Conservation (phyloP, 2,329 filamentous ascomycete species). For the Hortaea sp. region DNA sequence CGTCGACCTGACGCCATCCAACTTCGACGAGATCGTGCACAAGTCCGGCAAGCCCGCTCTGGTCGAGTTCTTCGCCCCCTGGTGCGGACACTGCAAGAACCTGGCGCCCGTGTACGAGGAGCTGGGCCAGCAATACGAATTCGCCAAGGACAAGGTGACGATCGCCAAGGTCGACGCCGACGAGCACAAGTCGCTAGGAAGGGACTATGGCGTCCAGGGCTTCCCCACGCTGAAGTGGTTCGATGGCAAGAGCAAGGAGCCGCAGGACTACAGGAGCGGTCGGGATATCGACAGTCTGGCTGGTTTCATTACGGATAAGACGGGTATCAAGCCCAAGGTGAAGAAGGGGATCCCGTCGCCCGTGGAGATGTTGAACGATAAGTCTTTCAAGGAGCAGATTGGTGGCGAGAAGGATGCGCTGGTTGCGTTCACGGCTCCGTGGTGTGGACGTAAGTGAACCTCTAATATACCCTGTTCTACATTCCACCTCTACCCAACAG, state of each 20-base stretch:
- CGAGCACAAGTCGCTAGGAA: conserved; percentile 71
- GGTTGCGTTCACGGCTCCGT: conserved; percentile 94
- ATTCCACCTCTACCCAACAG: not conserved
- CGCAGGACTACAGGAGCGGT: conserved; percentile 74
- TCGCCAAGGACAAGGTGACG: conserved; percentile 63
- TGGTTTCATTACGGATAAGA: conserved; percentile 77
- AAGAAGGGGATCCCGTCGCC: conserved; percentile 59
- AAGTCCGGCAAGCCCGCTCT: conserved; percentile 90
- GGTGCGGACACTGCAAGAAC: conserved; percentile 99
- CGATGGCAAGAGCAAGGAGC: conserved; percentile 82
- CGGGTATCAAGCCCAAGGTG: conserved; percentile 70
- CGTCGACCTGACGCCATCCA: conserved; percentile 75
- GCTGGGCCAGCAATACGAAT: conserved; percentile 64
- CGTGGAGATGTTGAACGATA: conserved; percentile 71
- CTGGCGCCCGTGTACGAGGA: conserved; percentile 93
- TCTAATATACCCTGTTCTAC: too few relatives aligned
- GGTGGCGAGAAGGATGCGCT: conserved; percentile 81
- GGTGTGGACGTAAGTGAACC: conserved; percentile 82
- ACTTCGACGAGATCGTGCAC: conserved; percentile 85
- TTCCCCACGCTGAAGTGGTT: conserved; percentile 98
- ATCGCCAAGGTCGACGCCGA: conserved; percentile 97
- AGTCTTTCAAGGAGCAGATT: conserved; percentile 65
- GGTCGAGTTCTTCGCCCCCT: conserved; percentile 96
- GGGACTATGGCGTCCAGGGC: conserved; percentile 79
- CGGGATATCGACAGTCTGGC: conserved; percentile 79